Base-by-base conservation (phyloP, 164 flowering plant species). In the Cinnamomum chago region DNA sequence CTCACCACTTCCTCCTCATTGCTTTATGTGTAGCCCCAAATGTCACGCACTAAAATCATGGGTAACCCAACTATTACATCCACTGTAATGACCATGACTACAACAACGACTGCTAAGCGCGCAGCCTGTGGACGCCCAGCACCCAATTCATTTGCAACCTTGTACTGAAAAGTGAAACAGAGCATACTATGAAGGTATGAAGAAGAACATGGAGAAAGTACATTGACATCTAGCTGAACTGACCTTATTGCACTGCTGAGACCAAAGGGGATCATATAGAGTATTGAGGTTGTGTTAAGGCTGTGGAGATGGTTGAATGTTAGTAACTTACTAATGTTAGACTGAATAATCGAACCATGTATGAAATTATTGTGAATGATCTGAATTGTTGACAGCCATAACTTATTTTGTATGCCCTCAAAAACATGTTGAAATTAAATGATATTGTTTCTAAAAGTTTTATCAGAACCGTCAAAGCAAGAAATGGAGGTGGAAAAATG, bases 111-210 rank as follows among this genome's bases (percentile, higher is more conserved):
- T 24, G 85, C 85, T 35, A 79, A 24, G 24, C 77, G 40, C 20
- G 88, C 86, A 24, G 79, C 71, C 51, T 76, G 73, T 17, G 85
- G 82, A 52, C 76, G 79, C 28, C 82, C 83, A 28, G 81, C 85
- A 35, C 86, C 88, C 28, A 86, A 30, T 68, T 86, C 86, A 72
- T 83, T 85, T 67, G 89, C 17, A 86, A 80, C 7, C 87, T 75
- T 12, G 80, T 84, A 68, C 87, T 86, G 67, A 62, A 73, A 30
- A 74, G 5, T 35, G 47, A 55, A 55, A 55, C 60, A 55, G 20
- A 55, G n/a, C 20, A 55, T 55, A 18, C 20, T 14, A 18, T 55
- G 20, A 55, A 55, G 60, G 60, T 2, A 55, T 18, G 20, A 55
- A 55, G 60, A 10, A 12, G 28, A 22, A 14, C 50, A 35, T 2